Evolutionary conservation across 768 basidiomycete genomes (phyloP).

Genomic region (Clavaria fumosa): DNA sequence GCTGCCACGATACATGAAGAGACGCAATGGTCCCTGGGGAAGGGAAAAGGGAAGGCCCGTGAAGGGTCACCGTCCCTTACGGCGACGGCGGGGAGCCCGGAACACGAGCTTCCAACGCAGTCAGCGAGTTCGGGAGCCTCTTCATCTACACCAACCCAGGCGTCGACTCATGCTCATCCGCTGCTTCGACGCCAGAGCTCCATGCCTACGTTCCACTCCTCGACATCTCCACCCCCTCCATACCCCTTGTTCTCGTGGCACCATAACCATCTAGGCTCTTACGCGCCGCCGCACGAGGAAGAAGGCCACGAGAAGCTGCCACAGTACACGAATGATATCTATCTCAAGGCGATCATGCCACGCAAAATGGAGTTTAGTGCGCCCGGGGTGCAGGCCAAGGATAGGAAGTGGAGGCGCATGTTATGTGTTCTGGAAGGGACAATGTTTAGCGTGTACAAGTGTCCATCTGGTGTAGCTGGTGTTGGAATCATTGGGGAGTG

Average conservation of each 20-base stretch:
- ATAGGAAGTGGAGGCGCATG: constrained; percentile 83
- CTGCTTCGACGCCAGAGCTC: constrained; percentile 47
- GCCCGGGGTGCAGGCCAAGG: constrained; percentile 77
- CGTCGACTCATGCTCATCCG: constrained; percentile 16
- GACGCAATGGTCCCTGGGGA: not conserved
- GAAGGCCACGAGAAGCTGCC: constrained; percentile 78
- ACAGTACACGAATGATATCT: constrained; percentile 63
- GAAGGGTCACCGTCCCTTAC: no score
- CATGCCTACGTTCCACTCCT: constrained; percentile 45
- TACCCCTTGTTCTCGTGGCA: constrained; percentile 31
- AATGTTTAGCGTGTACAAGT: constrained; percentile 62
- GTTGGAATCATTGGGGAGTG: constrained; percentile 48
- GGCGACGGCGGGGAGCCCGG: no score
- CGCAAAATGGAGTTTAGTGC: constrained; percentile 86
- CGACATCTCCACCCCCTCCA: constrained; percentile 50
- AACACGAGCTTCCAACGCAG: no score
- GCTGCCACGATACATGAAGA: constrained; percentile 3
- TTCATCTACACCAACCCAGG: not conserved
- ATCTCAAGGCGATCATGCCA: constrained; percentile 67
- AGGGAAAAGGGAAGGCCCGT: constrained; percentile 6
- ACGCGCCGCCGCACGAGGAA: constrained; percentile 46
- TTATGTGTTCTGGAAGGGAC: constrained; percentile 90
- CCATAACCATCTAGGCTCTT: constrained; percentile 11
- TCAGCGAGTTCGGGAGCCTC: not conserved
- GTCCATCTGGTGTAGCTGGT: constrained; percentile 25